Evolutionary conservation across 164 flowering plant species (phyloP).

Genomic region (Liriodendron chinense): DNA sequence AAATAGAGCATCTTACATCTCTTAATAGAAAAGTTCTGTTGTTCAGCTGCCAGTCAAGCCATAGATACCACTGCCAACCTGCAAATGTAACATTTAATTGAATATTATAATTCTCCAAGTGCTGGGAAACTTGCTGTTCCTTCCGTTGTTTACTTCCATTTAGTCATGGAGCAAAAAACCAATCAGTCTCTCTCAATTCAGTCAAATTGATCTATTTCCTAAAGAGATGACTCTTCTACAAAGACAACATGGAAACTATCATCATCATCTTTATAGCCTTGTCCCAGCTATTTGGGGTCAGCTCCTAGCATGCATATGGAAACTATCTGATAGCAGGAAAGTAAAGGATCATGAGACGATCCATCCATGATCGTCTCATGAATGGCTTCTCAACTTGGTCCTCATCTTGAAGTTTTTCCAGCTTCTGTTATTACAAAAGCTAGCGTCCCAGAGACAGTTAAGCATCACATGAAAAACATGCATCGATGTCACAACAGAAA

Average conservation of each 20-base stretch:
- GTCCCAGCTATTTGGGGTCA: too few species aligned
- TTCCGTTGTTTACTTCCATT: not conserved
- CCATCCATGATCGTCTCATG: too few species aligned
- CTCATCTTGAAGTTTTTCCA: conserved; percentile 86
- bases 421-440: conserved; percentile 58
- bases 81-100: conserved; percentile 3
- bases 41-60: conserved; percentile 98
- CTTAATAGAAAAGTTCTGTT: too few species aligned
- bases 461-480: not conserved
- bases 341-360: too few species aligned
- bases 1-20: too few species aligned
- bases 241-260: not conserved
- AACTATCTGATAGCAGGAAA: too few species aligned
- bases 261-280: too few species aligned
- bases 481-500: too few species aligned
- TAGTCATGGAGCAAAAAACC: not conserved
- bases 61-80: conserved; percentile 91
- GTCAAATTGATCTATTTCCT: too few species aligned
- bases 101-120: not conserved
- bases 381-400: conserved; percentile 95
- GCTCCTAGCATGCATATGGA: too few species aligned
- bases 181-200: not conserved
- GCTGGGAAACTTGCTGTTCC: not conserved
- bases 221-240: too few species aligned
- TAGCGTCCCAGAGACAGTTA: not conserved